Base-by-base conservation (phyloP, 768 basidiomycete genomes). In the Trametes coccinea region DNA sequence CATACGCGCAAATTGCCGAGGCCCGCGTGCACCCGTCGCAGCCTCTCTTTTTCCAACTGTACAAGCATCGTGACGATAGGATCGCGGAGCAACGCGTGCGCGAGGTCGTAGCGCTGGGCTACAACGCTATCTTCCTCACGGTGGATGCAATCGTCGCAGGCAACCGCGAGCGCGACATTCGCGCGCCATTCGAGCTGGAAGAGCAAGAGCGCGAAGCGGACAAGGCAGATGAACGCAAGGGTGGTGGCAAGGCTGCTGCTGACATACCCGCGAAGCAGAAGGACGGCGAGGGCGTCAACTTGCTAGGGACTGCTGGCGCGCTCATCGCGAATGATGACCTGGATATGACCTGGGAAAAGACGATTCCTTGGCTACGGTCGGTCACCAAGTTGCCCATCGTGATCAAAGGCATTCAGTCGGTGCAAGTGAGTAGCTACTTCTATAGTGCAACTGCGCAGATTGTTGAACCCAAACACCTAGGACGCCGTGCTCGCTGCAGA, bases 71-170 rank as follows among this genome's bases (percentile, higher is more conserved):
- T 46, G 79, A 91, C 68, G 82, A 92, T 59, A 69, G 74, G 13
- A 78, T 80, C 39, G 92, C 93, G 2, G 86, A 85, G 69, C 79
- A 81, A 62, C 83, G 91, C 31, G 81, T 97, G 14, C 79, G 81
- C 48, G 85, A 90, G 52, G 83, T 93, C 22, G 88, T 89, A 60
- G 70, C 73, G 33, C 74, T 91, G 3, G 92, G 93, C 0, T 95
- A 90, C 74, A 92, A 88, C 50, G 93, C 91, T 0, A 90, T 98
- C 60, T 93, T 93, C 72, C 78, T 98, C 56, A 97, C 95, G 2
- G 94, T 96, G 2, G 95, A 98, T 74, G 90, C 92, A 0, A 79
- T 92, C n/a, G 84, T 89, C 43, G 79, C 88, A 2, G 89, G 91
- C 8, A 94, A 93, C 66, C 82, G 93, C 48, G 92, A 93, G 73